Base-by-base conservation (phyloP, 129 eudicot species). In the Erigeron canadensis region DNA sequence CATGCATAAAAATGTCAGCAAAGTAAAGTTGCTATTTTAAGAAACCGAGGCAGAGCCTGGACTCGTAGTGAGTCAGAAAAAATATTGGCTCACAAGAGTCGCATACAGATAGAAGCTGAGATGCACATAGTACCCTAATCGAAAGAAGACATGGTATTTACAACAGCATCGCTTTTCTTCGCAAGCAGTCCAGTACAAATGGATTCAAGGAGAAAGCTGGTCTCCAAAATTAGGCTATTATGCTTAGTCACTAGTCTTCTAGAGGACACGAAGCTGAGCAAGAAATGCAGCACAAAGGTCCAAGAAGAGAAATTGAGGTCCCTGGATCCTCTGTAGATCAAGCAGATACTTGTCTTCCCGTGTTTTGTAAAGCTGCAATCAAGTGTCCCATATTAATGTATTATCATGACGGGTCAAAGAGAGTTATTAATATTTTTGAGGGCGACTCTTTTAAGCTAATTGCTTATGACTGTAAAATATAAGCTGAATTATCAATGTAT, bases 211-310 rank as follows among this genome's bases (percentile, higher is more conserved):
- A 81, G 81, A 81, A 84, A 77, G 83, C 83, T 62, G 83, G 75
- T 72, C 82, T 72, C 66, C 71, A 48, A 77, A 77, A 63, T 62
- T 59, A 63, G 77, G 65, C 77, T 75, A 37, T 40, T 17, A 51
- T 28, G 46, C 51, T 17, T 44, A 44, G 43, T 67, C 76, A 46
- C 57, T 40, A 15, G 51, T 28, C 42, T 41, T 69, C 37, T 81
- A 94, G 61, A 89, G 97, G 28, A 94, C 98, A 7, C 89, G 96
- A 71, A 94, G 96, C 84, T 94, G 97, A 69, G 98, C 97, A 39
- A 94, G 98, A 75, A 89, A 94, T 22, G 98, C 95, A 41, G 97
- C 96, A 77, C 96, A 94, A 16, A 94, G 92, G 73, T 89, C 96
- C 77, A 94, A 83, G 72, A 94, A 94, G 37, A 87, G 90, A 56